Conservation (phyloP, 768 basidiomycete species). For the Lanmaoa rubissima region DNA sequence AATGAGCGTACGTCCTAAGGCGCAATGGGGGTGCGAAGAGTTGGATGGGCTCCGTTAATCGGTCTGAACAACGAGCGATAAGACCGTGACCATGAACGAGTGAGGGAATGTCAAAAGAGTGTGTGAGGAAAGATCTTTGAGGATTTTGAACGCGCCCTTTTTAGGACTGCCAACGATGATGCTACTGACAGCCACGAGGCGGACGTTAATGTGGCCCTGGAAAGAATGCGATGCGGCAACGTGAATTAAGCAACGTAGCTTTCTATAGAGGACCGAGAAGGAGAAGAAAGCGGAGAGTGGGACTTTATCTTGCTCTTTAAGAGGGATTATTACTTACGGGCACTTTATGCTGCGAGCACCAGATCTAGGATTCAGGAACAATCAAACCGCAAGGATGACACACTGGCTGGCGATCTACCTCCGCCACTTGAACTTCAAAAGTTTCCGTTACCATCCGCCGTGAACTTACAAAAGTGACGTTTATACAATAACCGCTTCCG, state of each 20-base stretch:
- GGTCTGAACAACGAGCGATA: constrained; percentile 4
- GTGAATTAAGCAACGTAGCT: constrained; percentile 6
- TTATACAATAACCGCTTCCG: constrained; percentile 3
- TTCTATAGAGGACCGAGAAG: background rate
- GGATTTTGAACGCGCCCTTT: constrained; percentile 9
- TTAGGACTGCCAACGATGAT: constrained; percentile 10
- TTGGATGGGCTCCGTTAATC: constrained; percentile 1
- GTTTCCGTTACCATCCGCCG: background rate
- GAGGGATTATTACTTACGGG: background rate
- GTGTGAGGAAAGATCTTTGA: constrained; percentile 6
- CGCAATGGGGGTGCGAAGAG: background rate
- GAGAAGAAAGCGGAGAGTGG: background rate
- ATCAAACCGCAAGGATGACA: background rate
- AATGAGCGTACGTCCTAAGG: constrained; percentile 5
- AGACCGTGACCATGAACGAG: constrained; percentile 20
- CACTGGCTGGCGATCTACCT: constrained; percentile 14
- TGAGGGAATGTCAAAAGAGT: constrained; percentile 5
- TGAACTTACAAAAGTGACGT: background rate
- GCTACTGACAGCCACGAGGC: constrained; percentile 19
- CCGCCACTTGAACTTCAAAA: constrained; percentile 8
- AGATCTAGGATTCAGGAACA: constrained; percentile 18
- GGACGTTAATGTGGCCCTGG: constrained; percentile 3
- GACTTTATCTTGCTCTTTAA: constrained; percentile 12
- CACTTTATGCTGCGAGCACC: constrained; percentile 2
- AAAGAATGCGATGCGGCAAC: constrained; percentile 6